Evolutionary conservation across 116 monocot species (phyloP).

Genomic region (Papilionanthe hybrid): DNA sequence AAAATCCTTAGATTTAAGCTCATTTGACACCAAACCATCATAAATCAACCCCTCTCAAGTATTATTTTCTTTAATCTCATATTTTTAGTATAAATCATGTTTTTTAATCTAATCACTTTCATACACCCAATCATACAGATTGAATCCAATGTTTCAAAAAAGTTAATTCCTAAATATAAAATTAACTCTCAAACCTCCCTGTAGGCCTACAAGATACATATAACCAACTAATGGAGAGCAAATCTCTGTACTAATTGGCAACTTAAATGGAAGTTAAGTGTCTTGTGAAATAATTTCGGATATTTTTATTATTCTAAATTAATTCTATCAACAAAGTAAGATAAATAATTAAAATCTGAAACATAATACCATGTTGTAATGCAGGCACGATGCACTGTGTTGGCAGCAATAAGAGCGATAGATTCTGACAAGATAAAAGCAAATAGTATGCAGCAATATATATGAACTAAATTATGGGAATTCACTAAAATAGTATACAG

Average conservation of each 20-base stretch:
- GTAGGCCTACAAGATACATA: neutral
- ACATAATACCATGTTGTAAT: slow-evolving; percentile 86
- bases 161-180: neutral
- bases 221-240: neutral
- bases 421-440: slow-evolving; percentile 74
- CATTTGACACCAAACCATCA: too few species aligned
- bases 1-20: too few species aligned
- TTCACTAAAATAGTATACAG: neutral
- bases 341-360: neutral
- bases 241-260: neutral
- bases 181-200: neutral
- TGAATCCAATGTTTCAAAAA: neutral
- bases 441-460: slow-evolving; percentile 11
- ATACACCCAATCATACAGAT: neutral
- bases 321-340: neutral
- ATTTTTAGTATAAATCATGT: neutral
- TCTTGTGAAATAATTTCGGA: neutral
- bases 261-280: neutral
- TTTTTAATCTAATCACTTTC: neutral
- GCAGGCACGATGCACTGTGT: slow-evolving; percentile 92
- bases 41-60: too few species aligned
- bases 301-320: neutral
- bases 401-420: slow-evolving; percentile 76
- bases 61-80: too few species aligned
- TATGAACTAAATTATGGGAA: neutral